phyloP scores from a whole-genome alignment of 2,329 filamentous ascomycete genomes.

The Botrytis galanthina region DNA sequence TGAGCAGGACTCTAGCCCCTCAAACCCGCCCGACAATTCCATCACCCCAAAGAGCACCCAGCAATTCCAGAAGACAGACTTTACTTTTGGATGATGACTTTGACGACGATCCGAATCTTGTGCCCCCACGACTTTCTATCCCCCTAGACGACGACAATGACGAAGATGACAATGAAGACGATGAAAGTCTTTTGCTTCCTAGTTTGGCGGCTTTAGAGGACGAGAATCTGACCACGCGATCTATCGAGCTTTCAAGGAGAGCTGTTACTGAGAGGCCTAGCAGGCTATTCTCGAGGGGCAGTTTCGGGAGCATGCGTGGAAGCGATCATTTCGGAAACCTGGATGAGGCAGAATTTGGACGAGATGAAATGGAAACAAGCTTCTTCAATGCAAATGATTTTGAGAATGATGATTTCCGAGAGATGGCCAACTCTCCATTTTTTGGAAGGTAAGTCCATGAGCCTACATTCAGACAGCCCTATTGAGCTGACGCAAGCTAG shows the following conservation, averaged over 20 bases:
- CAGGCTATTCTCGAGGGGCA: constrained; percentile 47
- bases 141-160: constrained; percentile 51
- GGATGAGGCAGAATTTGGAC: constrained; percentile 29
- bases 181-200: constrained; percentile 51
- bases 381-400: constrained; percentile 31
- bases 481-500: not conserved
- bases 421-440: constrained; percentile 23
- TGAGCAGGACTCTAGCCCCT: constrained; percentile 55
- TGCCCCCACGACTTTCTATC: constrained; percentile 55
- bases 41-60: constrained; percentile 31
- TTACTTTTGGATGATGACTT: constrained; percentile 38
- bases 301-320: constrained; percentile 51
- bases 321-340: constrained; percentile 50
- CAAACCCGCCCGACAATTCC: constrained; percentile 34
- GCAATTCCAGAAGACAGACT: constrained; percentile 26
- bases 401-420: constrained; percentile 28
- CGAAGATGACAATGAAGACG: constrained; percentile 50
- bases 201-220: constrained; percentile 54
- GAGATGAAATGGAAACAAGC: constrained; percentile 34
- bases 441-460: constrained; percentile 25
- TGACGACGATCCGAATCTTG: constrained; percentile 45
- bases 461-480: not conserved
- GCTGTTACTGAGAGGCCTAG: constrained; percentile 48
- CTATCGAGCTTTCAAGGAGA: constrained; percentile 58
- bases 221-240: constrained; percentile 57